Percentiles rank a stretch among this genome's conserved stretches.
Evolutionary conservation across 129 eudicot species (phyloP).

Genomic region (Lactuca sativa): DNA sequence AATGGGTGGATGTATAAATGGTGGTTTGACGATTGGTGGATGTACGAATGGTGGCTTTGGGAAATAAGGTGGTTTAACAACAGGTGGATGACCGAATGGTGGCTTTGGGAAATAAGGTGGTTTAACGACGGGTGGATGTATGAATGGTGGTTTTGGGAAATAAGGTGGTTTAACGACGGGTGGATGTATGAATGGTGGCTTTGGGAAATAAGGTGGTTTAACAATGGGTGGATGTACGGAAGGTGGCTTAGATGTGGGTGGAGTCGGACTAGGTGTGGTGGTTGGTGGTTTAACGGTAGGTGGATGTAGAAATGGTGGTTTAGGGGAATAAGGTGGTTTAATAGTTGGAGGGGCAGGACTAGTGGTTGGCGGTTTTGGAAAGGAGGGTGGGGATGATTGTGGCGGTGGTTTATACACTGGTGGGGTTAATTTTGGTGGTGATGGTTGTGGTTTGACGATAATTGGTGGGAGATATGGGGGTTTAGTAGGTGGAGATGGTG

Average conservation of each 20-base stretch:
- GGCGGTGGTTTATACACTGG: constrained; percentile 22
- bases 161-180: not conserved
- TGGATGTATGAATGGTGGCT: not conserved
- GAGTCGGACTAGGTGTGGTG: constrained; percentile 4
- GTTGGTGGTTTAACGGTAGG: constrained; percentile 32
- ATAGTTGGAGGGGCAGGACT: not conserved
- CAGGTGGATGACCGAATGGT: constrained; percentile 13
- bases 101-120: constrained; percentile 14
- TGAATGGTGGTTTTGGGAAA: constrained; percentile 11
- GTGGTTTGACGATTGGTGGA: constrained; percentile 18
- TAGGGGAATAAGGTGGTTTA: constrained; percentile 5
- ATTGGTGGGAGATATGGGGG: constrained; percentile 16
- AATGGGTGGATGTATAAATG: constrained; percentile 9
- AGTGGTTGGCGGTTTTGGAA: constrained; percentile 31
- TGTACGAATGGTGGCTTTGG: constrained; percentile 27
- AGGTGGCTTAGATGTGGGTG: constrained; percentile 18
- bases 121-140: not conserved
- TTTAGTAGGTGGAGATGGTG: constrained; percentile 25
- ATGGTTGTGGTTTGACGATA: constrained; percentile 25
- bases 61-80: constrained; percentile 5
- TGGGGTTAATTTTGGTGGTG: constrained; percentile 25
- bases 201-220: constrained; percentile 10
- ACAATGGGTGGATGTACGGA: constrained; percentile 18
- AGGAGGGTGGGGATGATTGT: constrained; percentile 28
- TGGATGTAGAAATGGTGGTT: not conserved